A percentile compares a stretch with the other conserved stretches of the same genome.
phyloP scores from a whole-genome alignment of 371 early-diverging fungal species.

The Coemansia sp. region DNA sequence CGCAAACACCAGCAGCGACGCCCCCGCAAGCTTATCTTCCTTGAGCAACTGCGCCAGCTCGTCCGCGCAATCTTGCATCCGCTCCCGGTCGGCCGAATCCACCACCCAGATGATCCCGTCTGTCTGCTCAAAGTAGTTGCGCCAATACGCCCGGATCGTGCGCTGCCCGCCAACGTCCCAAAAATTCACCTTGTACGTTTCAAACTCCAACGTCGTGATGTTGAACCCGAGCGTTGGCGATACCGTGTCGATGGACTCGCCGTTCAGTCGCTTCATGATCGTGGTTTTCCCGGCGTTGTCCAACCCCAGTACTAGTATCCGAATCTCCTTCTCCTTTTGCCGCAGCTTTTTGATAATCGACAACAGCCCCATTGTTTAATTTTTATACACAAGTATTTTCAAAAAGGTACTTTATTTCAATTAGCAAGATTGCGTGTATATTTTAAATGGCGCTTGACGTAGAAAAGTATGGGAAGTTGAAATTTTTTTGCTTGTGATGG shows the following conservation, averaged over 20 bases:
- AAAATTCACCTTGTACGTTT: slow-evolving; percentile 75
- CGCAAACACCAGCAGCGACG: slow-evolving; percentile 89
- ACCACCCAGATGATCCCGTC: slow-evolving; percentile 99
- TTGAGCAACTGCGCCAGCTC: slow-evolving; percentile 78
- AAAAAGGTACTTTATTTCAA: too few species aligned
- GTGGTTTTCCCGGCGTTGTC: slow-evolving; percentile 99
- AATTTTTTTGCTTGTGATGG: too few species aligned
- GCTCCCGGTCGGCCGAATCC: slow-evolving; percentile 86
- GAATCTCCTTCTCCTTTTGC: slow-evolving; percentile 85
- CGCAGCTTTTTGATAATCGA: slow-evolving; percentile 90
- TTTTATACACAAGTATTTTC: background rate
- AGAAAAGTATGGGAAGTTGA: too few species aligned
- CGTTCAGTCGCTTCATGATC: slow-evolving; percentile 91
- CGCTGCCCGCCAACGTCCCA: slow-evolving; percentile 99
- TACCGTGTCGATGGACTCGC: slow-evolving; percentile 86
- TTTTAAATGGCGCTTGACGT: too few species aligned
- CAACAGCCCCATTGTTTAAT: slow-evolving; percentile 68
- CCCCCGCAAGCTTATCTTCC: slow-evolving; percentile 92
- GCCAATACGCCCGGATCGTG: slow-evolving; percentile 97
- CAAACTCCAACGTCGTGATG: slow-evolving; percentile 79
- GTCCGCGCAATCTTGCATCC: slow-evolving; percentile 75
- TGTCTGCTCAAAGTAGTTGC: slow-evolving; percentile 99
- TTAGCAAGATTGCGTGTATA: too few species aligned
- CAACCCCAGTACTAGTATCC: slow-evolving; percentile 92
- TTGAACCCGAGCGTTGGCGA: slow-evolving; percentile 98